Percentiles rank a stretch among this genome's conserved stretches.
These are phyloP conservation scores for Cladosporium cucumerinum DNA, from an alignment of 2,329 filamentous ascomycete species.

Conservation along the genomic window DNA sequence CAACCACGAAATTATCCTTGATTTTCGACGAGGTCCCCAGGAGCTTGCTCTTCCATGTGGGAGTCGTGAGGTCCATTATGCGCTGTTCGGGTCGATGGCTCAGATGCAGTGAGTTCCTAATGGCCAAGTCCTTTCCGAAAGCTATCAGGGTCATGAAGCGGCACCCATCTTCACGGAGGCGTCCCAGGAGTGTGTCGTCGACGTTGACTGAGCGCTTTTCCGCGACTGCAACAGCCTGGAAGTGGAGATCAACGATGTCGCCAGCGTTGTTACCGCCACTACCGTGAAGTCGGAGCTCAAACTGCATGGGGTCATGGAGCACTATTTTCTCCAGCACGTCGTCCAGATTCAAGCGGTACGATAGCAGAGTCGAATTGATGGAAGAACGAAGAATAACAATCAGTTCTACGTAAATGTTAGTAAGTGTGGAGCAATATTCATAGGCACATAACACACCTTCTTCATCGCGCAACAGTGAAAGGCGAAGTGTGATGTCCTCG, in stretches of 20 bases:
- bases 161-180: slow-evolving; percentile 5
- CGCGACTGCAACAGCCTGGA: slow-evolving; percentile 4
- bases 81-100: neutral
- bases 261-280: slow-evolving; percentile 23
- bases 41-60: slow-evolving; percentile 22
- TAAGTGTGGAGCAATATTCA: neutral
- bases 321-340: neutral
- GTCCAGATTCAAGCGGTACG: neutral
- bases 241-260: slow-evolving; percentile 18
- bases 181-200: slow-evolving; percentile 8
- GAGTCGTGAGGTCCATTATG: slow-evolving; percentile 11
- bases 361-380: neutral
- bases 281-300: neutral
- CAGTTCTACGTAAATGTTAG: neutral
- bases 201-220: slow-evolving; percentile 1
- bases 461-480: slow-evolving; percentile 31
- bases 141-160: slow-evolving; percentile 19
- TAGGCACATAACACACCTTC: slow-evolving; percentile 35
- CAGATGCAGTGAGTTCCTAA: slow-evolving; percentile 16
- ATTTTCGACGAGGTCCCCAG: slow-evolving; percentile 17
- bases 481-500: slow-evolving; percentile 51
- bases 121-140: slow-evolving; percentile 17
- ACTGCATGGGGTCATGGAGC: neutral
- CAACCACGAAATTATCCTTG: slow-evolving; percentile 22
- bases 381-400: slow-evolving; percentile 7